phyloP scores from a whole-genome alignment of 2,329 filamentous ascomycete species.

The Stachybotrys chartarum region DNA sequence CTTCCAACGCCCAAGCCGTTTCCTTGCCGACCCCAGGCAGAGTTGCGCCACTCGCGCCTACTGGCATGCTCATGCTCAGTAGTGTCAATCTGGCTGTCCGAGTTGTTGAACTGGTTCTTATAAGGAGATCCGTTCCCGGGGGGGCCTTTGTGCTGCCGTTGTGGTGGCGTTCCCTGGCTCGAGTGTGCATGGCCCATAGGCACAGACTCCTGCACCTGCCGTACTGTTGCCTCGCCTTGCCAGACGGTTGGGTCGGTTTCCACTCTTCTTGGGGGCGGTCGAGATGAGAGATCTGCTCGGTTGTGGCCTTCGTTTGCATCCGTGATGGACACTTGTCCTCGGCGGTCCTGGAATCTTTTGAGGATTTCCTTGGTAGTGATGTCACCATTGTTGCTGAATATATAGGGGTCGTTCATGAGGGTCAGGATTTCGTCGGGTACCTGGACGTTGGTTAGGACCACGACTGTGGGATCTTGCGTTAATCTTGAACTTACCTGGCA shows the following conservation, averaged over 20 bases:
- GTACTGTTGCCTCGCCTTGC: conserved; percentile 78
- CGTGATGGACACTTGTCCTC: conserved; percentile 50
- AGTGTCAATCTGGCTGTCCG: conserved; percentile 31
- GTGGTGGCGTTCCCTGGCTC: conserved; percentile 40
- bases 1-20: conserved; percentile 43
- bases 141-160: conserved; percentile 37
- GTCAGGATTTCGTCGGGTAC: conserved; percentile 88
- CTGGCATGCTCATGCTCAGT: conserved; percentile 29
- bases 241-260: conserved; percentile 82
- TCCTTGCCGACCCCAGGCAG: conserved; percentile 44
- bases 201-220: conserved; percentile 62
- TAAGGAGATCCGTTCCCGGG: conserved; percentile 37
- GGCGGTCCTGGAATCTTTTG: conserved; percentile 81
- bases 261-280: conserved; percentile 50
- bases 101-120: conserved; percentile 35
- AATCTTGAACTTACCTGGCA: conserved; percentile 66
- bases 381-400: conserved; percentile 77
- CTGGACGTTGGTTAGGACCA: conserved; percentile 34
- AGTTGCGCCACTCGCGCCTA: conserved; percentile 51
- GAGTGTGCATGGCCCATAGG: conserved; percentile 27
- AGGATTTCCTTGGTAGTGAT: conserved; percentile 97
- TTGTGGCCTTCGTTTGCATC: conserved; percentile 51
- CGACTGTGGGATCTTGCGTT: neutral
- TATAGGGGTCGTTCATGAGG: conserved; percentile 72
- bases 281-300: conserved; percentile 17